Conservation (phyloP, 2,329 filamentous ascomycete genomes). For the Aspergillus fumigatus region DNA sequence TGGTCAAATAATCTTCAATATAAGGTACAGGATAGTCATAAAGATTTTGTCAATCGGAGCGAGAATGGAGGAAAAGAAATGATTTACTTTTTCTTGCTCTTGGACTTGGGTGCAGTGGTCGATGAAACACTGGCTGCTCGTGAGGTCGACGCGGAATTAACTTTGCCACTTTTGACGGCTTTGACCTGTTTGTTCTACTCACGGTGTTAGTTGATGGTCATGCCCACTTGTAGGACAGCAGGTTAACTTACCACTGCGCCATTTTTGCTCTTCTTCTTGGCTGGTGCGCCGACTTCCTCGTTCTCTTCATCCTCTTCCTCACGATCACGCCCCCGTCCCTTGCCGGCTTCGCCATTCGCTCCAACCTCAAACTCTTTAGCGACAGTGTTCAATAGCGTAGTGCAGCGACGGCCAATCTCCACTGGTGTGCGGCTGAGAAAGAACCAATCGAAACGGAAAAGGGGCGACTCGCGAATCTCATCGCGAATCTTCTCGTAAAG, state of each 20-base stretch:
- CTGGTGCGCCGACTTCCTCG: constrained; percentile 73
- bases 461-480: constrained; percentile 86
- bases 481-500: constrained; percentile 95
- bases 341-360: constrained; percentile 58
- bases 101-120: constrained; percentile 52
- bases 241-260: constrained; percentile 68
- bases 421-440: constrained; percentile 91
- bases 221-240: neutral
- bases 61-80: constrained; percentile 1
- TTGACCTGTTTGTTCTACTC: constrained; percentile 88
- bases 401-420: constrained; percentile 88
- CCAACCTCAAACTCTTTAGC: constrained; percentile 85
- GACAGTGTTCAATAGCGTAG: constrained; percentile 88
- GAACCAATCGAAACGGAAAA: constrained; percentile 99
- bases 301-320: constrained; percentile 84
- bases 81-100: constrained; percentile 47
- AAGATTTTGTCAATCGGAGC: constrained; percentile 3
- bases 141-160: constrained; percentile 70
- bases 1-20: constrained; percentile 10
- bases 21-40: constrained; percentile 11
- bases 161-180: constrained; percentile 72
- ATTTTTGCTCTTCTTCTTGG: constrained; percentile 92
- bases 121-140: constrained; percentile 86
- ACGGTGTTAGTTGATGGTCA: constrained; percentile 6
- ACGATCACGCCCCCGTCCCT: constrained; percentile 56